phyloP scores from a whole-genome alignment of 306 rosid species.

The Prunus padus region DNA sequence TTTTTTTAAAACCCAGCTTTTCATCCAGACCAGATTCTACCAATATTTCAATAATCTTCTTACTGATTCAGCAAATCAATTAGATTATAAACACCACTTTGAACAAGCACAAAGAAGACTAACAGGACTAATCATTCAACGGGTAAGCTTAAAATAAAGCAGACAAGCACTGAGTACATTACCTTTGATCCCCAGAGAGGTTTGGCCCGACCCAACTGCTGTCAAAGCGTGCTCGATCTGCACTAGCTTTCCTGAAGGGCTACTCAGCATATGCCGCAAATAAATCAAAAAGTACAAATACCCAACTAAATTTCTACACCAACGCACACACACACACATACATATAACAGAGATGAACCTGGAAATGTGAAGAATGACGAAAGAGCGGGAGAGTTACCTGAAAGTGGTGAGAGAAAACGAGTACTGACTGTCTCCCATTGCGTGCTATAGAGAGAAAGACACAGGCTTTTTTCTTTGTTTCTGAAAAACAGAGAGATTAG shows the following conservation, averaged over 20 bases:
- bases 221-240: conserved; percentile 99
- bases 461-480: neutral
- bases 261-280: conserved; percentile 23
- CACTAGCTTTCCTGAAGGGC: conserved; percentile 96
- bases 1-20: neutral
- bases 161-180: neutral
- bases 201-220: conserved; percentile 95
- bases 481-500: neutral
- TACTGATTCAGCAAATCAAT: neutral
- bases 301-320: neutral
- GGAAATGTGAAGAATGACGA: neutral
- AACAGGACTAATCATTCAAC: neutral
- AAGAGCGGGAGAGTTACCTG: conserved; percentile 30
- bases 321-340: neutral
- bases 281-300: conserved; percentile 10
- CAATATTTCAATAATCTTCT: neutral
- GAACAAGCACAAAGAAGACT: too few species aligned
- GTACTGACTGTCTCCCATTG: conserved; percentile 55
- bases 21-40: neutral
- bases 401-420: conserved; percentile 59
- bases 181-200: conserved; percentile 97
- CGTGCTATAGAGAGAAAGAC: conserved; percentile 13
- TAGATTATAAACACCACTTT: neutral
- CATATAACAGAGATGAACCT: neutral
- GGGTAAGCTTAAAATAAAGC: neutral